These are phyloP conservation scores for Anisodus tanguticus DNA, from an alignment of 257 asterid species.

Conservation along the genomic window DNA sequence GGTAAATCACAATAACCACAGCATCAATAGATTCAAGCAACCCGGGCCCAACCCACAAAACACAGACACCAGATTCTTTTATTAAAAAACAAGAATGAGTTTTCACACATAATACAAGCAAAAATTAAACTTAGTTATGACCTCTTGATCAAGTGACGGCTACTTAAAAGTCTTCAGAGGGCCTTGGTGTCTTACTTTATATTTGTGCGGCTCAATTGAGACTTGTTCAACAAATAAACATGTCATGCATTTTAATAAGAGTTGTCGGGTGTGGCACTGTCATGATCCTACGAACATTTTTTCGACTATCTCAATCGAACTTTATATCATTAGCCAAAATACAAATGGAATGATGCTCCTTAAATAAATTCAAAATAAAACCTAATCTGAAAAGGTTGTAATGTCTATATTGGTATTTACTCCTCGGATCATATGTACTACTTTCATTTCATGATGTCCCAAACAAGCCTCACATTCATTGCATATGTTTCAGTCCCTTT, in stretches of 20 bases:
- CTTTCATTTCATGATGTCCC: not conserved
- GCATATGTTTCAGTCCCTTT: not conserved
- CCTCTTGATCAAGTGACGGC: not conserved
- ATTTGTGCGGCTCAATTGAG: not conserved
- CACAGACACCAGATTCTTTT: not conserved
- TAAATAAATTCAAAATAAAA: not conserved
- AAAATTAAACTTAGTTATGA: not conserved
- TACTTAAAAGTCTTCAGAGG: too few relatives aligned
- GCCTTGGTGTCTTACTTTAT: too few relatives aligned
- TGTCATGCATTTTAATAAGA: not conserved
- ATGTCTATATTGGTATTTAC: constrained; percentile 10
- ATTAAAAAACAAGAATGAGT: not conserved
- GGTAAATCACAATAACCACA: too few relatives aligned
- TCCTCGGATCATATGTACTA: constrained; percentile 9
- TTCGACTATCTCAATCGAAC: constrained; percentile 11
- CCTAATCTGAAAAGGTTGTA: constrained; percentile 7
- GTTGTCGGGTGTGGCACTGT: constrained; percentile 11
- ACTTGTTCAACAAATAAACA: not conserved
- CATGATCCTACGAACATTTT: not conserved
- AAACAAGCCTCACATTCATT: not conserved
- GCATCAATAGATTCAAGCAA: too few relatives aligned
- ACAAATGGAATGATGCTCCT: constrained; percentile 18
- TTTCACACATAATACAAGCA: not conserved
- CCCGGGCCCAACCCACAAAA: too few relatives aligned
- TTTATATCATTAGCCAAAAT: not conserved